Evolutionary conservation across 139 green algal species (phyloP).

Genomic region (Chlorella sp.): DNA sequence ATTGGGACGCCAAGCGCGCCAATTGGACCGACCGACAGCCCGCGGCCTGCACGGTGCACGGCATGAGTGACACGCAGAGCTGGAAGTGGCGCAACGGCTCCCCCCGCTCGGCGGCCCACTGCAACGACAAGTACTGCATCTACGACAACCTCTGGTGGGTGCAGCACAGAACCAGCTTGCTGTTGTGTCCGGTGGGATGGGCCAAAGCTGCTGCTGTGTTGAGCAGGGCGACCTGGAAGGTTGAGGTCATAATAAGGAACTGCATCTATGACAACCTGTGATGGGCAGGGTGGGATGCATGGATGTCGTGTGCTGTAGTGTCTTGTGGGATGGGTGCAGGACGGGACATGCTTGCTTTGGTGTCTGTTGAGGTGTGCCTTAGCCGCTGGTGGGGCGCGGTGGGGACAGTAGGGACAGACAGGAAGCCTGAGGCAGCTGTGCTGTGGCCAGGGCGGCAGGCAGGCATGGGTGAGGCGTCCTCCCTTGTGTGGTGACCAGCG

Average conservation of each 20-base stretch:
- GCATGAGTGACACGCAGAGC: neutral
- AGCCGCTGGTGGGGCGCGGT: too few relatives aligned
- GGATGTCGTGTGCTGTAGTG: neutral
- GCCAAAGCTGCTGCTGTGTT: neutral
- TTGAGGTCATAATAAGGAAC: too few relatives aligned
- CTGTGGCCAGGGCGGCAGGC: too few relatives aligned
- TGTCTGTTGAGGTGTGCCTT: too few relatives aligned
- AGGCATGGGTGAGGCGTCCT: too few relatives aligned
- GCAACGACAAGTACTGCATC: constrained; percentile 52
- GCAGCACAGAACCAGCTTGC: neutral
- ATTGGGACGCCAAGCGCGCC: constrained; percentile 52
- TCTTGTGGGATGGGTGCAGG: too few relatives aligned
- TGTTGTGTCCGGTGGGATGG: neutral
- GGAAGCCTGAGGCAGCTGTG: too few relatives aligned
- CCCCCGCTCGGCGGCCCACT: constrained; percentile 67
- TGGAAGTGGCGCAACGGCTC: constrained; percentile 60
- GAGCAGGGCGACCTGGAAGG: neutral
- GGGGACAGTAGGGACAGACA: too few relatives aligned
- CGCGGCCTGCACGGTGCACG: constrained; percentile 56
- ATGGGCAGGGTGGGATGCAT: too few relatives aligned
- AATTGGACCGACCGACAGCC: constrained; percentile 62
- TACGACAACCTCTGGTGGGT: constrained; percentile 63
- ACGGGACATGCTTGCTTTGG: neutral
- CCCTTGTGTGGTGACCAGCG: too few relatives aligned
- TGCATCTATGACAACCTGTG: too few relatives aligned